These are phyloP conservation scores for Arctostaphylos glauca DNA, from an alignment of 148 eudicot genomes.

Conservation along the genomic window DNA sequence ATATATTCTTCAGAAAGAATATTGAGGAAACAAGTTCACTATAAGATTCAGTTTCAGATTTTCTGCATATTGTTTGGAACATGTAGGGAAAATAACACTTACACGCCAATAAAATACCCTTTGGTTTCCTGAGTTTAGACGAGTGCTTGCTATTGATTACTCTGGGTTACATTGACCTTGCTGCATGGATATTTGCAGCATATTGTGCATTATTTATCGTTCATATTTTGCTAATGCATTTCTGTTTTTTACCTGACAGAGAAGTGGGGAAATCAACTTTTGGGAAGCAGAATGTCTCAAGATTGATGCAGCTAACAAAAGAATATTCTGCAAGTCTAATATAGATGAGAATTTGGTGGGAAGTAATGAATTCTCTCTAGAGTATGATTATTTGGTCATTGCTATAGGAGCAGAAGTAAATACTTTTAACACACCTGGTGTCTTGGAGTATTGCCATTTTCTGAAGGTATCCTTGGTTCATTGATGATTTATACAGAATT, in stretches of 20 bases:
- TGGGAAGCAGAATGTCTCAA: conserved; percentile 84
- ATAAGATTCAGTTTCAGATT: neutral
- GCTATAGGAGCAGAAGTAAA: conserved; percentile 87
- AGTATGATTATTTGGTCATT: conserved; percentile 79
- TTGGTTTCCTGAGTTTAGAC: neutral
- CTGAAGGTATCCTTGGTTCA: conserved; percentile 57
- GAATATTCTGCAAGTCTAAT: conserved; percentile 56
- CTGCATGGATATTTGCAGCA: neutral
- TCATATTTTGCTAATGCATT: conserved; percentile 2
- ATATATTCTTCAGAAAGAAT: neutral
- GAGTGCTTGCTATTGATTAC: neutral
- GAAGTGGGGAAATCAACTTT: conserved; percentile 58
- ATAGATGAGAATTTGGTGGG: conserved; percentile 47
- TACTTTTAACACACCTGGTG: conserved; percentile 93
- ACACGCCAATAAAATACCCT: neutral
- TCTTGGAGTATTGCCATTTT: conserved; percentile 79
- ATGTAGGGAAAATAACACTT: neutral
- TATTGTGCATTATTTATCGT: neutral
- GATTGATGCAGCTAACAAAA: conserved; percentile 63
- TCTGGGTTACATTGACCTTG: neutral
- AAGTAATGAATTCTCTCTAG: conserved; percentile 53
- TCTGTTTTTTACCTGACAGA: conserved; percentile 35
- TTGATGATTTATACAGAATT: neutral
- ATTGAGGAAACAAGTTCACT: neutral
- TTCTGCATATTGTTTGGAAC: conserved; percentile 4